Percentiles rank a stretch among this genome's conserved stretches.
Conservation (phyloP, 2,329 filamentous ascomycete genomes). For the Tolypocladium nubicola region DNA sequence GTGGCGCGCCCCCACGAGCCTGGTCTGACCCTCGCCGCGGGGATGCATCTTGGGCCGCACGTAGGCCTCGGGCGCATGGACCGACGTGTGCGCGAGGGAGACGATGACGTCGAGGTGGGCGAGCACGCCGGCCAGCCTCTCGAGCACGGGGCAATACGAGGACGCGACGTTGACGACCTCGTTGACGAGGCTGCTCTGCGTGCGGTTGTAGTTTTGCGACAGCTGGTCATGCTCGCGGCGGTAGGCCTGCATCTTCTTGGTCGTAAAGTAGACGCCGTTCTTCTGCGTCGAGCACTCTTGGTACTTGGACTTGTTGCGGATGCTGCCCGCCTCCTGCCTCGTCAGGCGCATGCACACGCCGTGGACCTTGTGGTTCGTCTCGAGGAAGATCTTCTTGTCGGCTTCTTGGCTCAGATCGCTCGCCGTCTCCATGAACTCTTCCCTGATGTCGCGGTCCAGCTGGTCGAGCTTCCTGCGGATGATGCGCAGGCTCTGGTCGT, state of each 20-base stretch:
- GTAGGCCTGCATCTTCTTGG: conserved; percentile 64
- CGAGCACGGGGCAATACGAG: conserved; percentile 88
- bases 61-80: conserved; percentile 87
- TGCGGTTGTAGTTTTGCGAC: conserved; percentile 89
- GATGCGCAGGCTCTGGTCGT: conserved; percentile 78
- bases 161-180: conserved; percentile 91
- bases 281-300: conserved; percentile 97
- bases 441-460: conserved; percentile 70
- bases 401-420: conserved; percentile 78
- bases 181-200: conserved; percentile 78
- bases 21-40: conserved; percentile 76
- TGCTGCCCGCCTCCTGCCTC: conserved; percentile 80
- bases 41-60: conserved; percentile 83
- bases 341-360: conserved; percentile 96
- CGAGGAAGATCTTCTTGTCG: conserved; percentile 98
- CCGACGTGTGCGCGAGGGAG: conserved; percentile 82
- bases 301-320: conserved; percentile 82
- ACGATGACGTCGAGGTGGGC: conserved; percentile 94
- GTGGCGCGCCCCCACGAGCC: conserved; percentile 87
- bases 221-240: conserved; percentile 90
- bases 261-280: conserved; percentile 98
- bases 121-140: conserved; percentile 77
- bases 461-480: conserved; percentile 88
- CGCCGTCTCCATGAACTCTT: conserved; percentile 67
- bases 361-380: conserved; percentile 81